A percentile compares a stretch with the other conserved stretches of the same genome.
Conservation (phyloP, 2,329 filamentous ascomycete genomes). For the Ceratocystis variospora region DNA sequence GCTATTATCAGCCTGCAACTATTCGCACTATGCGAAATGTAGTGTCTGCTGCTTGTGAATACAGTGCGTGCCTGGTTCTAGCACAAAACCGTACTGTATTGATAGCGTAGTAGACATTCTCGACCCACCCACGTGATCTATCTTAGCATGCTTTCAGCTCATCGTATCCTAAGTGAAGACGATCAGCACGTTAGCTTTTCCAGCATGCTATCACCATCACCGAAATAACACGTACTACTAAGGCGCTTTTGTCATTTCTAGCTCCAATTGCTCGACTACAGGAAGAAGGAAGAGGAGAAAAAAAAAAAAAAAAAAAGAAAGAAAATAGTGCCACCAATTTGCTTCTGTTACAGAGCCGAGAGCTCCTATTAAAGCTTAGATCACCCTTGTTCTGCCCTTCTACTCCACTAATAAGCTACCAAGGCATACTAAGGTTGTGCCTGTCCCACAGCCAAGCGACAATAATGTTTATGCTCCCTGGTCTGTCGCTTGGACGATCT, state of each 20-base stretch:
- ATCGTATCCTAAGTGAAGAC: neutral
- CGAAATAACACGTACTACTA: neutral
- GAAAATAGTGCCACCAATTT: neutral
- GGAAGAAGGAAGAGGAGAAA: too few relatives aligned
- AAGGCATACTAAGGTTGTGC: neutral
- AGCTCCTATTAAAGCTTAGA: neutral
- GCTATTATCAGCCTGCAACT: neutral
- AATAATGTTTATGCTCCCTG: slow-evolving; percentile 11
- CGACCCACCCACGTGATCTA: neutral
- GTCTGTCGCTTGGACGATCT: slow-evolving; percentile 2
- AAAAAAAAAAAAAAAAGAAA: too few relatives aligned
- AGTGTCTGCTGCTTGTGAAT: too few relatives aligned
- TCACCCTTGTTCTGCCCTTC: neutral
- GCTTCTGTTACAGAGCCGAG: neutral
- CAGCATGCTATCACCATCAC: neutral
- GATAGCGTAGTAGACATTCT: neutral
- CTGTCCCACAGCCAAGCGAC: neutral
- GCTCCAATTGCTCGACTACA: neutral
- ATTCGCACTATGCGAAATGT: neutral
- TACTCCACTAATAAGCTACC: neutral
- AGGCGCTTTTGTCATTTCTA: neutral
- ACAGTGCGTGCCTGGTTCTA: neutral
- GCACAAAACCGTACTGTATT: neutral
- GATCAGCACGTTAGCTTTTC: neutral
- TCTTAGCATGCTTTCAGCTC: neutral